phyloP scores from a whole-genome alignment of 345 rosid species.

The Cardamine chenopodiifolia region DNA sequence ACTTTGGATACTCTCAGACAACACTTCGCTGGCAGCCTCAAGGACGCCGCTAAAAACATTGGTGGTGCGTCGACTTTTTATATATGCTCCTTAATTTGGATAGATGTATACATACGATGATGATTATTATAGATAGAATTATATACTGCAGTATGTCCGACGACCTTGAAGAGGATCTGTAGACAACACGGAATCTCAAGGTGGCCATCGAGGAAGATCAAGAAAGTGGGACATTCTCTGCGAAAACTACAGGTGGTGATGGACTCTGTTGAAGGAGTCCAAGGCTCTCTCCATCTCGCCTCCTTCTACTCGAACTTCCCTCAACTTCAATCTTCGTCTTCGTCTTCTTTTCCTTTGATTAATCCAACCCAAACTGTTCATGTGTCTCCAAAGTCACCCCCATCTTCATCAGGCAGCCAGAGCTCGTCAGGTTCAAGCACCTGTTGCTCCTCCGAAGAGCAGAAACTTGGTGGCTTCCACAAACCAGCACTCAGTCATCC shows the following conservation, averaged over 20 bases:
- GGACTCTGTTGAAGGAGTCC: conserved; percentile 76
- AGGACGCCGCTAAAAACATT: conserved; percentile 92
- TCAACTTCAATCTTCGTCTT: conserved; percentile 63
- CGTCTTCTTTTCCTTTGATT: conserved; percentile 40
- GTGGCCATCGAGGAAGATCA: conserved; percentile 97
- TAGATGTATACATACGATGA: not conserved
- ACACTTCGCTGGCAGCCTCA: conserved; percentile 92
- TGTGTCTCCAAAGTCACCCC: conserved; percentile 59
- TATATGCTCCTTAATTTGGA: not conserved
- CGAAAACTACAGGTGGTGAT: conserved; percentile 77
- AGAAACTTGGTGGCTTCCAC: conserved; percentile 47
- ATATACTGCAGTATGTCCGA: conserved; percentile 83
- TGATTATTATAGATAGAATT: conserved; percentile 18
- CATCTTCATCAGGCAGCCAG: conserved; percentile 77
- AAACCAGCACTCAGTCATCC: conserved; percentile 62
- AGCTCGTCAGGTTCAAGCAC: conserved; percentile 77
- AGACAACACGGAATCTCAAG: conserved; percentile 84
- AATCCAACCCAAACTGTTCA: conserved; percentile 33
- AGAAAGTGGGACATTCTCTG: conserved; percentile 87
- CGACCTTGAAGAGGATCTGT: conserved; percentile 91
- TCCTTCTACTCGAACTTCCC: conserved; percentile 88
- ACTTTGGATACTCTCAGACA: conserved; percentile 80
- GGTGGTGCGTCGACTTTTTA: conserved; percentile 59
- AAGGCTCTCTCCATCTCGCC: conserved; percentile 74
- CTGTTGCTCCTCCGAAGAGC: conserved; percentile 59